Base-by-base conservation (phyloP, 441 rosid species). In the Bruguiera hainesii region DNA sequence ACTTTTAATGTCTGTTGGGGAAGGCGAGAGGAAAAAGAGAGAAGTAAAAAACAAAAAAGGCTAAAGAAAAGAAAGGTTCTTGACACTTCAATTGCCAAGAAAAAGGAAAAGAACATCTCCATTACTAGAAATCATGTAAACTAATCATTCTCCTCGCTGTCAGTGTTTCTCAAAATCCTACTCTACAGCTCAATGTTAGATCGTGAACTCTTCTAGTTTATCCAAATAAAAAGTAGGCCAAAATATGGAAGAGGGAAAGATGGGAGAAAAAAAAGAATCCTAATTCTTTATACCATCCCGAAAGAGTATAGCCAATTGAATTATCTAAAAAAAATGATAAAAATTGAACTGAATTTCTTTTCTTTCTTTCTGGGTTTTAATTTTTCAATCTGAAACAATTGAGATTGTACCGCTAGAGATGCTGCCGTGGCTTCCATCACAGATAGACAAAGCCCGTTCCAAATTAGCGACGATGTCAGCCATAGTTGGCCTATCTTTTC, bases 401-500 rank as follows among this genome's bases (percentile, higher is more conserved):
- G 93, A 83, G 62, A 83, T 74, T 63, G 75, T 72, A 52, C 85
- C 83, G 71, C 93, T 84, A 50, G 93, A 91, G 79, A 89, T 87
- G 79, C 89, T 87, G 28, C 82, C 90, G 29, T 88, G 87, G 80
- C 88, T 87, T 16, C 80, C 87, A 5, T 87, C 83, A 71, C 90
- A 91, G 19, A 83, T 78, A 50, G 76, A 75, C 69, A 89, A 68
- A 0, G 98, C 97, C 60, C 98, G 81, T 60, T 89, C 98, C 83
- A 94, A 76, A 70, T 89, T 88, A 23, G 83, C 79, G 19, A 86
- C 97, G 63, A 89, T 81, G 68, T 89, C 96, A 1, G 74, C 61
- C 77, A 89, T 89, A 18, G 87, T 84, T 25, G 99, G 98, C 72
- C 97, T 70, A 56, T 91, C 87, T 71, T 77, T 87, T 26, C 97